Evolutionary conservation across 441 rosid genomes (phyloP).

Genomic region (Raphanus hybrid): DNA sequence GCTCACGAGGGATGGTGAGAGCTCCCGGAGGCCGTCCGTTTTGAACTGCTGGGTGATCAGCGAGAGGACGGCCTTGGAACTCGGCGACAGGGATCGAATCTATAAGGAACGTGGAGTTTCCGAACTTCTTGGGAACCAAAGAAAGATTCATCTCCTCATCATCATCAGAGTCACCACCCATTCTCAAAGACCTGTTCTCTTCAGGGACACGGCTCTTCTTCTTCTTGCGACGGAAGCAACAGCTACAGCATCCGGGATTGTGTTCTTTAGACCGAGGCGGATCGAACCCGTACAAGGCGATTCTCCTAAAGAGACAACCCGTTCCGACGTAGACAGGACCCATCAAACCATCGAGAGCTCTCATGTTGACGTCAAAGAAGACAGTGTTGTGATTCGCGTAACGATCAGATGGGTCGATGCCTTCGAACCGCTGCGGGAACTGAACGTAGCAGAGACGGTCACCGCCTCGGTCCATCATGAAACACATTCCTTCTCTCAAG

Average conservation of each 20-base stretch:
- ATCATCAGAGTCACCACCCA: constrained; percentile 89
- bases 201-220: constrained; percentile 64
- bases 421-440: constrained; percentile 95
- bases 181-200: constrained; percentile 83
- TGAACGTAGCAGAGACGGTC: constrained; percentile 89
- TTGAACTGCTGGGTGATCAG: constrained; percentile 90
- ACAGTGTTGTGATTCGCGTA: constrained; percentile 94
- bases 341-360: constrained; percentile 95
- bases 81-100: constrained; percentile 93
- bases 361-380: constrained; percentile 93
- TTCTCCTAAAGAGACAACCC: constrained; percentile 89
- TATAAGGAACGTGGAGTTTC: constrained; percentile 79
- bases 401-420: constrained; percentile 93
- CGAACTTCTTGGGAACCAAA: constrained; percentile 75
- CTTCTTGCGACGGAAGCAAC: constrained; percentile 70
- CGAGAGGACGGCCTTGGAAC: constrained; percentile 93
- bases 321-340: constrained; percentile 94
- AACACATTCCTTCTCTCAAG: constrained; percentile 93
- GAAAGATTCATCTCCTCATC: constrained; percentile 84
- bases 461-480: constrained; percentile 97
- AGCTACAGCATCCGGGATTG: constrained; percentile 74
- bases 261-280: constrained; percentile 87
- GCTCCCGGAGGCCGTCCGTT: constrained; percentile 90
- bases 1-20: constrained; percentile 85
- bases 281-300: constrained; percentile 86